phyloP scores from a whole-genome alignment of 306 rosid genomes.

The Cucumis sativus region DNA sequence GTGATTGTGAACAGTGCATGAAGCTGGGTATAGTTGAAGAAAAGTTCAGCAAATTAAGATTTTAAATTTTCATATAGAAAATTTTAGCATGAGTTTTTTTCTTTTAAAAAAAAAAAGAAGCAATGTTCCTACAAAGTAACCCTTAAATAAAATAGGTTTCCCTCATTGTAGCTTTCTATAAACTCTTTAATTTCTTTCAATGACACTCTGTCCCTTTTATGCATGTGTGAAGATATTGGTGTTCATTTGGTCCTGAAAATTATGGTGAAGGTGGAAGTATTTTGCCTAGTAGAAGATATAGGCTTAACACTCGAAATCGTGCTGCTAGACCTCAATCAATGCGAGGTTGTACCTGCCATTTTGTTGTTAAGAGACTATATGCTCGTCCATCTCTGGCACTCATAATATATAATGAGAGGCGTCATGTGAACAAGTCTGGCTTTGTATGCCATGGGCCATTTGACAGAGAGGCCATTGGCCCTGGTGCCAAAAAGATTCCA shows the following conservation, averaged over 20 bases:
- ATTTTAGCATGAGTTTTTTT: background rate
- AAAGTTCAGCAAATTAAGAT: background rate
- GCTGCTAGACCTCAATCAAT: constrained; percentile 99
- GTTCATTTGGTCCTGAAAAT: constrained; percentile 95
- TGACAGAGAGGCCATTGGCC: constrained; percentile 94
- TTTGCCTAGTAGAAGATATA: constrained; percentile 84
- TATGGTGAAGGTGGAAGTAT: constrained; percentile 87
- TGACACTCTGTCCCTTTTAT: background rate
- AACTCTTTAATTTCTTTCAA: background rate
- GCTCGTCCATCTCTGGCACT: constrained; percentile 83
- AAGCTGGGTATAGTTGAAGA: background rate
- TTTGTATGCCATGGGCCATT: constrained; percentile 92
- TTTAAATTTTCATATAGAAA: background rate
- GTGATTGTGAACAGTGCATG: background rate
- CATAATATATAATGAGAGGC: constrained; percentile 63
- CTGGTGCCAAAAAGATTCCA: constrained; percentile 73
- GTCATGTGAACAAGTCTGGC: constrained; percentile 80
- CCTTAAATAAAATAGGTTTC: background rate
- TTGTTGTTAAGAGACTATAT: constrained; percentile 79
- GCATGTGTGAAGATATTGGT: constrained; percentile 68
- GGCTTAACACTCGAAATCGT: constrained; percentile 90
- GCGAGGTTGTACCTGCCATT: constrained; percentile 92
- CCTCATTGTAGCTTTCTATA: background rate
- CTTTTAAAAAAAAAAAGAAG: background rate
- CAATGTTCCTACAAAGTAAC: background rate